phyloP scores from a whole-genome alignment of 2,329 filamentous ascomycete genomes.

The Ophiostoma ulmi region DNA sequence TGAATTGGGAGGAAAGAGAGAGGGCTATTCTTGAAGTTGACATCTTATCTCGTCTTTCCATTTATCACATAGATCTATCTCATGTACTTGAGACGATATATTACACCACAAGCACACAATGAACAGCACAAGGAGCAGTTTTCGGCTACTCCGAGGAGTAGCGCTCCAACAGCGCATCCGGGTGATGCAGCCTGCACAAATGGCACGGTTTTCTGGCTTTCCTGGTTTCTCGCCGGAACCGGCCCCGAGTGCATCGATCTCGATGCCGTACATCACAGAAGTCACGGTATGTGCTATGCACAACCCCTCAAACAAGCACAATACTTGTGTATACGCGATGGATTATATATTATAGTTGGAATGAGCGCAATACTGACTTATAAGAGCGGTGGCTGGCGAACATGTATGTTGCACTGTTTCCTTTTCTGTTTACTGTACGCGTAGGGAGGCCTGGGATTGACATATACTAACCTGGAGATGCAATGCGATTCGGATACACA shows the following conservation, averaged over 20 bases:
- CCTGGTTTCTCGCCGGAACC: constrained; percentile 20
- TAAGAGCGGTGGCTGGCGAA: constrained; percentile 70
- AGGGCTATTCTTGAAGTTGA: neutral
- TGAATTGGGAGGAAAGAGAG: neutral
- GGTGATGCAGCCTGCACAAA: neutral
- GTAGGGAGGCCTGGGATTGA: neutral
- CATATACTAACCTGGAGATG: constrained; percentile 1
- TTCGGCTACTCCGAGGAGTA: neutral
- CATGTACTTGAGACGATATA: neutral
- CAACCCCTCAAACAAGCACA: neutral
- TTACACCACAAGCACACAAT: neutral
- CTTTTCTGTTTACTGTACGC: neutral
- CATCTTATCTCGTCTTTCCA: neutral
- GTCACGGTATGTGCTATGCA: constrained; percentile 42
- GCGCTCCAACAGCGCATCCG: neutral
- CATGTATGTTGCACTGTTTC: constrained; percentile 51
- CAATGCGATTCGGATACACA: constrained; percentile 33
- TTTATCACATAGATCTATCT: neutral
- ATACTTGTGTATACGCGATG: neutral
- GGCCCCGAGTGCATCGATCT: constrained; percentile 40
- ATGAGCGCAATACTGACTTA: constrained; percentile 32
- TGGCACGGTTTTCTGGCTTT: constrained; percentile 31
- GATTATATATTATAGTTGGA: neutral
- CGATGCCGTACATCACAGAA: constrained; percentile 56
- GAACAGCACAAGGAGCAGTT: constrained; percentile 1